phyloP scores from a whole-genome alignment of 2,329 filamentous ascomycete species.

The Aureobasidium namibiae region DNA sequence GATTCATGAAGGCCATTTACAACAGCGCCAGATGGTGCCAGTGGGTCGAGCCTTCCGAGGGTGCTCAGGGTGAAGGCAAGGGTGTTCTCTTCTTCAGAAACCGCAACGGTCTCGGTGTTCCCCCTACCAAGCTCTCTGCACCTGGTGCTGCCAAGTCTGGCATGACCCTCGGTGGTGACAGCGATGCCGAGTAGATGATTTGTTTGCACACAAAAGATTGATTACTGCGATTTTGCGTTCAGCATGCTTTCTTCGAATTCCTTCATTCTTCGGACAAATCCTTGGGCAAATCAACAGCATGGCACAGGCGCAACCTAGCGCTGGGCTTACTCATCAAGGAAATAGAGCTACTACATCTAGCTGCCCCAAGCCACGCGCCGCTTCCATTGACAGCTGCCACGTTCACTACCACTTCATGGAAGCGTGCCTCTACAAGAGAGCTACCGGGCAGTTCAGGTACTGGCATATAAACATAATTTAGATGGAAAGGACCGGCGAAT shows the following conservation, averaged over 20 bases:
- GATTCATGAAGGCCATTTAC: slow-evolving; percentile 81
- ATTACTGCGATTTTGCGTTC: slow-evolving; percentile 9
- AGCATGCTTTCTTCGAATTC: slow-evolving; percentile 4
- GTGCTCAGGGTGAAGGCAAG: slow-evolving; percentile 70
- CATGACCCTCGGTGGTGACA: slow-evolving; percentile 11
- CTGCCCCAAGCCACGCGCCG: background rate
- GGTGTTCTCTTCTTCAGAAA: slow-evolving; percentile 93
- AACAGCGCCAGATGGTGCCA: slow-evolving; percentile 79
- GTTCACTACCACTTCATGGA: background rate
- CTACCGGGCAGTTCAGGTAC: background rate
- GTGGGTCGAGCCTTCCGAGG: slow-evolving; percentile 90
- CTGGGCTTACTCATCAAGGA: background rate
- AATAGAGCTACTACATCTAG: background rate
- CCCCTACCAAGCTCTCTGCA: slow-evolving; percentile 34
- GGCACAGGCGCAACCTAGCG: background rate
- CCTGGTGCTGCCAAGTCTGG: slow-evolving; percentile 2
- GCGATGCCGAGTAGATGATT: slow-evolving; percentile 11
- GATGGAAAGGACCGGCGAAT: background rate
- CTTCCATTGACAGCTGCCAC: background rate
- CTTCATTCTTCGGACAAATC: background rate
- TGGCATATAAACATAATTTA: slow-evolving; percentile 6
- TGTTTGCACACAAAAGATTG: background rate
- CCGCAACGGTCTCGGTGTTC: slow-evolving; percentile 71
- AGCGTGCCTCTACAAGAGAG: background rate
- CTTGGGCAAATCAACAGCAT: background rate